Evolutionary conservation across 306 rosid genomes (phyloP).

Genomic region (Pueraria montana): DNA sequence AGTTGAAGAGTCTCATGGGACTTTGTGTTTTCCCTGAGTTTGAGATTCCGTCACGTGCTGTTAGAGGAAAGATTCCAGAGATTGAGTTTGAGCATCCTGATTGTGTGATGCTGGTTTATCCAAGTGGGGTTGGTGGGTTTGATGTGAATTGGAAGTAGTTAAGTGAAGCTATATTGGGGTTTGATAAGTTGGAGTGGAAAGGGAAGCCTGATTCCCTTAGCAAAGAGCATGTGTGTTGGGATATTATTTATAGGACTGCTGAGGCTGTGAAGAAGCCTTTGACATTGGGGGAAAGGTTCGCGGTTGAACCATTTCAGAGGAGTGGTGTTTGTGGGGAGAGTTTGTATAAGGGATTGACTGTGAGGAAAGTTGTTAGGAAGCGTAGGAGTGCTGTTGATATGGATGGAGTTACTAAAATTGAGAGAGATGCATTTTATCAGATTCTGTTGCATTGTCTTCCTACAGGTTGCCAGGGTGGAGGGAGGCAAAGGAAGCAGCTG

Average conservation of each 20-base stretch:
- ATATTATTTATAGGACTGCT: slow-evolving; percentile 79
- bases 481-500: slow-evolving; percentile 64
- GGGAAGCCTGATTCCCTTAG: slow-evolving; percentile 84
- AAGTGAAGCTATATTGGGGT: slow-evolving; percentile 63
- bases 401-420: slow-evolving; percentile 81
- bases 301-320: slow-evolving; percentile 74
- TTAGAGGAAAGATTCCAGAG: slow-evolving; percentile 78
- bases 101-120: slow-evolving; percentile 83
- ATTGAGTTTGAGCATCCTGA: slow-evolving; percentile 96
- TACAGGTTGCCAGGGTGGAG: slow-evolving; percentile 69
- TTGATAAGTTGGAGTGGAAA: slow-evolving; percentile 75
- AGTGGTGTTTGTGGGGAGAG: slow-evolving; percentile 64
- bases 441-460: slow-evolving; percentile 92
- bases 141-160: slow-evolving; percentile 68
- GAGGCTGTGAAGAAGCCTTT: slow-evolving; percentile 79
- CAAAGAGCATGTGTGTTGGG: slow-evolving; percentile 95
- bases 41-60: slow-evolving; percentile 67
- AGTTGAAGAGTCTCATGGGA: slow-evolving; percentile 86
- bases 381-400: slow-evolving; percentile 96
- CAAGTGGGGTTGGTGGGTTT: slow-evolving; percentile 60
- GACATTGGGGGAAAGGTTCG: too few relatives aligned
- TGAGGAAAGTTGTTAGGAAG: slow-evolving; percentile 85
- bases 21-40: slow-evolving; percentile 66
- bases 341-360: slow-evolving; percentile 64
- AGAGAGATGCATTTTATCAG: slow-evolving; percentile 81